Evolutionary conservation across 192 early-diverging fungal genomes (phyloP).

Genomic region (Umbelopsis isabellina): DNA sequence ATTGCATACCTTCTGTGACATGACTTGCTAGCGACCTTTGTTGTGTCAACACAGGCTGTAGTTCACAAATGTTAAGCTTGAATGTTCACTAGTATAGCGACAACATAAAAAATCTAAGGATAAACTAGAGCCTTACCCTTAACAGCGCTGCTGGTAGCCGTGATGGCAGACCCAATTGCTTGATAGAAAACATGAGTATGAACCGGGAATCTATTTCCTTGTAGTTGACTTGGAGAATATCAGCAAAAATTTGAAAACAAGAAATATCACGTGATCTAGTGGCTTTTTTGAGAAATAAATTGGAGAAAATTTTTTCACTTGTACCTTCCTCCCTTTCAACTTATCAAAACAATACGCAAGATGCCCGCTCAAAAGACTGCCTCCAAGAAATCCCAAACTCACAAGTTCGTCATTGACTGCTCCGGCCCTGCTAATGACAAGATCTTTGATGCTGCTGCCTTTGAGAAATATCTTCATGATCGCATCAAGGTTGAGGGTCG

Average conservation of each 20-base stretch:
- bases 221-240: not conserved
- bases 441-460: constrained; percentile 96
- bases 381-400: constrained; percentile 43
- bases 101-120: too few species aligned
- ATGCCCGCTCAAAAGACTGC: constrained; percentile 37
- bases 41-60: not conserved
- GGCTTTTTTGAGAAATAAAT: not conserved
- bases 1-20: not conserved
- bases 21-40: constrained; percentile 8
- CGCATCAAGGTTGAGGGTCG: constrained; percentile 97
- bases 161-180: constrained; percentile 11
- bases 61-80: not conserved
- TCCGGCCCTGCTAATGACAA: constrained; percentile 90
- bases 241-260: constrained; percentile 13
- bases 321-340: not conserved
- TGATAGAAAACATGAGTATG: constrained; percentile 1
- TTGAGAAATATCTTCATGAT: constrained; percentile 98
- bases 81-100: too few species aligned
- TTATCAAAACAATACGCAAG: not conserved
- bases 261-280: constrained; percentile 10
- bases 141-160: not conserved
- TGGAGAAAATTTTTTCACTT: constrained; percentile 7
- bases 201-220: not conserved
- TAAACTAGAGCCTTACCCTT: not conserved
- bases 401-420: constrained; percentile 93